A percentile compares a stretch with the other conserved stretches of the same genome.
Conservation (phyloP, 371 early-diverging fungal genomes). For the Haplosporangium sp. region DNA sequence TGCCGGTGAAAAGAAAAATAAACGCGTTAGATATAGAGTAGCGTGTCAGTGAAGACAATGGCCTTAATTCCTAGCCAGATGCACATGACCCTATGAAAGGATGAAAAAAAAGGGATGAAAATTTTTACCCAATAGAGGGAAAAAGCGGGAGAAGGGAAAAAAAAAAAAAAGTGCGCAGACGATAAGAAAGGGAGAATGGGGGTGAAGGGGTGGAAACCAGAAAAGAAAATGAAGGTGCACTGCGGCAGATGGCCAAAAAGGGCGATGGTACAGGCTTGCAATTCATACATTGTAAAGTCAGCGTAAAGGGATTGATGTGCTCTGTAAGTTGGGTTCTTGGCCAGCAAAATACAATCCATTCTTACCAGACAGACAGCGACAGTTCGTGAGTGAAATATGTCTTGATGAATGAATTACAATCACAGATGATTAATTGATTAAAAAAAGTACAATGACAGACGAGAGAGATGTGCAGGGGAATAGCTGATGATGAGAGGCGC, state of each 20-base stretch:
- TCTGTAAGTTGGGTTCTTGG: neutral
- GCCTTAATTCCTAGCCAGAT: neutral
- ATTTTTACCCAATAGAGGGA: neutral
- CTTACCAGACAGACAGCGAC: conserved; percentile 12
- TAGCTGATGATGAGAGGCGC: conserved; percentile 11
- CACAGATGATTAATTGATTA: conserved; percentile 6
- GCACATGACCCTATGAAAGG: neutral
- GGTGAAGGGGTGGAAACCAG: neutral
- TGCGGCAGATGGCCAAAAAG: neutral
- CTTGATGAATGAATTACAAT: conserved; percentile 1
- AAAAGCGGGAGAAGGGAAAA: conserved; percentile 22
- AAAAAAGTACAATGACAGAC: neutral
- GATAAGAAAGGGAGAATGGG: conserved; percentile 3
- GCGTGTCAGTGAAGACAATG: neutral
- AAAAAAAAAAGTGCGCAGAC: conserved; percentile 17
- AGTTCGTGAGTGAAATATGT: no score
- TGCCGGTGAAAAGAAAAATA: no score
- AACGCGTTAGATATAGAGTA: neutral
- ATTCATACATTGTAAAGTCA: no score
- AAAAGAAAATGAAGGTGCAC: neutral
- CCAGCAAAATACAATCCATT: neutral
- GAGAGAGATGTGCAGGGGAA: neutral
- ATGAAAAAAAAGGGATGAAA: conserved; percentile 7
- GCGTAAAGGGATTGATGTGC: no score
- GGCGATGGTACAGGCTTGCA: neutral